phyloP scores from a whole-genome alignment of 2,329 filamentous ascomycete species.

The Xylaria sp. region DNA sequence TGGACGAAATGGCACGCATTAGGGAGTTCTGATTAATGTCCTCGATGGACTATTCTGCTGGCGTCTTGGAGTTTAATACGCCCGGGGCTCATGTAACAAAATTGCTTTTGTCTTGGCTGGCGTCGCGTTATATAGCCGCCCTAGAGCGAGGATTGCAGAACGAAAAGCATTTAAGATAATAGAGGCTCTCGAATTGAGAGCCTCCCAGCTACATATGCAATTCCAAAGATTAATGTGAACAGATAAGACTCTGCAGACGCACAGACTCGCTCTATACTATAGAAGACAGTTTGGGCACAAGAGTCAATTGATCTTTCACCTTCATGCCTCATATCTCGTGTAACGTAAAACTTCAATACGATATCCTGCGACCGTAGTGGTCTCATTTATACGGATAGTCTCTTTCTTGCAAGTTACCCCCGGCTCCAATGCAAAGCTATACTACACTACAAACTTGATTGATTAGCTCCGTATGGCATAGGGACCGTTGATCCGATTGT shows the following conservation, averaged over 20 bases:
- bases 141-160: constrained; percentile 35
- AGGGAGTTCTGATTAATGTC: constrained; percentile 13
- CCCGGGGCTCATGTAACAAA: constrained; percentile 39
- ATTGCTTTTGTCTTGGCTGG: constrained; percentile 31
- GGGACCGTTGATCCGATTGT: not conserved
- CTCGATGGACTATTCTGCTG: constrained; percentile 37
- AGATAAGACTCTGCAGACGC: not conserved
- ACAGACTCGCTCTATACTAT: not conserved
- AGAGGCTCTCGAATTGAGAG: constrained; percentile 17
- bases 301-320: not conserved
- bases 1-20: constrained; percentile 46
- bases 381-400: not conserved
- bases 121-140: constrained; percentile 44
- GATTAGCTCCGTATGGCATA: not conserved
- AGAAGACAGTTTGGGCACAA: not conserved
- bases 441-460: not conserved
- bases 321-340: not conserved
- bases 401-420: not conserved
- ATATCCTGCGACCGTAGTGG: not conserved
- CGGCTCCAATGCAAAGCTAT: not conserved
- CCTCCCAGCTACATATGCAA: constrained; percentile 8
- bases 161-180: constrained; percentile 39
- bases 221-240: constrained; percentile 6
- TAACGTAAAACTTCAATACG: not conserved
- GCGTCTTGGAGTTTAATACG: constrained; percentile 39